Conservation (phyloP, 345 rosid species). For the Salix viminalis region DNA sequence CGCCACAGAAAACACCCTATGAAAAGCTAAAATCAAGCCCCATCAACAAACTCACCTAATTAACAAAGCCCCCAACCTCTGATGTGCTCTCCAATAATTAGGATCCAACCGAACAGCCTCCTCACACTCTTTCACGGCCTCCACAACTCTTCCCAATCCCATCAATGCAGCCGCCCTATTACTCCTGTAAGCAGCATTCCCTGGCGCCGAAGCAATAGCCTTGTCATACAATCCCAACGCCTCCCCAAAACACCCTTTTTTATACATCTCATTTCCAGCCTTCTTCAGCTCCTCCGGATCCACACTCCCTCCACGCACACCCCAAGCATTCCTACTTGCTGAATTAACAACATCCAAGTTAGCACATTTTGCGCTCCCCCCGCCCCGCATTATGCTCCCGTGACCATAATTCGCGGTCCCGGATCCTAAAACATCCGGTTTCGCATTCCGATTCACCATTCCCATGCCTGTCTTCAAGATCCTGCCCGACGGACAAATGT, state of each 20-base stretch:
- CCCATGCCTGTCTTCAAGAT: constrained; percentile 63
- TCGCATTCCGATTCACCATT: constrained; percentile 37
- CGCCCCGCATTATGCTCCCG: constrained; percentile 81
- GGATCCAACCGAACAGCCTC: constrained; percentile 82
- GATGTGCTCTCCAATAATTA: constrained; percentile 72
- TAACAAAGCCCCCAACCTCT: constrained; percentile 68
- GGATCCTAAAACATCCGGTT: constrained; percentile 64
- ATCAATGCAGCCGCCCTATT: constrained; percentile 80
- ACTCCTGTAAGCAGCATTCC: constrained; percentile 64
- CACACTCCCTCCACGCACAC: constrained; percentile 12
- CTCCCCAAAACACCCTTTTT: constrained; percentile 61
- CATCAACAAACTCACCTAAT: constrained; percentile 50
- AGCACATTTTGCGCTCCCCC: constrained; percentile 8
- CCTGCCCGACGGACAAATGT: constrained; percentile 77
- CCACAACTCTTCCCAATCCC: constrained; percentile 54
- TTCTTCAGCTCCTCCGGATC: constrained; percentile 75
- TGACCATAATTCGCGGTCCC: constrained; percentile 81
- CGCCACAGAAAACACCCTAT: background rate
- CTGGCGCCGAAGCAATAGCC: constrained; percentile 68
- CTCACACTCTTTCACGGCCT: constrained; percentile 81
- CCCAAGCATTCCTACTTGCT: background rate
- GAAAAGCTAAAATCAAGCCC: background rate
- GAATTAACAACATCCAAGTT: constrained; percentile 8
- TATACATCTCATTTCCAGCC: constrained; percentile 74
- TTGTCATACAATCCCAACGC: constrained; percentile 78